Conservation (phyloP, 805 yeast species). For the Suhomyces vadensis region DNA sequence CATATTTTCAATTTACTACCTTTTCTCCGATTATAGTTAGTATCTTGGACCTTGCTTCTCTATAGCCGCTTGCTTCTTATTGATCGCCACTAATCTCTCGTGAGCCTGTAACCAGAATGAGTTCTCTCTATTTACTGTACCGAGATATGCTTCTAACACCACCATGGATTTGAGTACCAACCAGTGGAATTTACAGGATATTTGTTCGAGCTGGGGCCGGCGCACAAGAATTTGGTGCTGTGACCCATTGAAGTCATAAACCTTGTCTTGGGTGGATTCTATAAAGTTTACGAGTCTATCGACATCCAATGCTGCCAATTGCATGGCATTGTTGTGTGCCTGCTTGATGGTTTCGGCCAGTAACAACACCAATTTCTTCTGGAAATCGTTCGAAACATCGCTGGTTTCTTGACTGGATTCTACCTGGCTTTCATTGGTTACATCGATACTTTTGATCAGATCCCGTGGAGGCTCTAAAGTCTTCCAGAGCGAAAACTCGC, state of each 20-base stretch:
- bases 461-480: neutral
- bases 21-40: too few relatives aligned
- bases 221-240: conserved; percentile 7
- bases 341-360: conserved; percentile 22
- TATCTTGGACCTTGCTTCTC: neutral
- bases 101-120: conserved; percentile 28
- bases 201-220: conserved; percentile 13
- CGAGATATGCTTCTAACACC: conserved; percentile 28
- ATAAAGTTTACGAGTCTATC: conserved; percentile 21
- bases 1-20: too few relatives aligned
- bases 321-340: conserved; percentile 21
- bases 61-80: neutral
- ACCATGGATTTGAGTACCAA: conserved; percentile 31
- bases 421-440: too few relatives aligned
- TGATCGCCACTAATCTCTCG: conserved; percentile 11
- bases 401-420: neutral
- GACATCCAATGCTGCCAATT: conserved; percentile 25
- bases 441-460: neutral
- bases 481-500: conserved; percentile 16
- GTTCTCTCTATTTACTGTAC: conserved; percentile 24
- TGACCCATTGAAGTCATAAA: conserved; percentile 17
- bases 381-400: conserved; percentile 9
- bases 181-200: conserved; percentile 21
- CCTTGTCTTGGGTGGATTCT: conserved; percentile 17
- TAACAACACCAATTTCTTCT: conserved; percentile 23